Evolutionary conservation across 495 filamentous ascomycete genomes (phyloP).

Genomic region (Daldinia concentrica): DNA sequence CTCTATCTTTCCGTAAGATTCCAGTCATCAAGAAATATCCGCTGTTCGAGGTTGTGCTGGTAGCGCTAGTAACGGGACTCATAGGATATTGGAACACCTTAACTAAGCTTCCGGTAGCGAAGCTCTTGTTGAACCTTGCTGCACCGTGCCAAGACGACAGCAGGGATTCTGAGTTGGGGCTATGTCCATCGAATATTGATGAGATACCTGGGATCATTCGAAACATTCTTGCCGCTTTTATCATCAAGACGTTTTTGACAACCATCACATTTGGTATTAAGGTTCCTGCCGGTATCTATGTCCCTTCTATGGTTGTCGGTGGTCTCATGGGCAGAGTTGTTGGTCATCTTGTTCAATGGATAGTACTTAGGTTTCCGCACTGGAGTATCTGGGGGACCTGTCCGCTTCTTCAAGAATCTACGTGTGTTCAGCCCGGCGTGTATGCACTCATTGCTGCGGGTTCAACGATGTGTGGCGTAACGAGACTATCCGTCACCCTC

Average conservation of each 20-base stretch:
- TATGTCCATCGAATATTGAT: slow-evolving; percentile 77
- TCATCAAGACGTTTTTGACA: slow-evolving; percentile 89
- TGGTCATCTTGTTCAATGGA: slow-evolving; percentile 86
- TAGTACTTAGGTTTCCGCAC: slow-evolving; percentile 75
- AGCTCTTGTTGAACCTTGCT: slow-evolving; percentile 88
- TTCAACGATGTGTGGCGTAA: slow-evolving; percentile 98
- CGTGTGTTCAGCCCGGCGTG: slow-evolving; percentile 93
- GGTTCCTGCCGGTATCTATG: slow-evolving; percentile 95
- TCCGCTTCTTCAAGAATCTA: slow-evolving; percentile 70
- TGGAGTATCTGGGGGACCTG: slow-evolving; percentile 79
- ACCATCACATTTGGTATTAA: slow-evolving; percentile 93
- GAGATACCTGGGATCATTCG: slow-evolving; percentile 77
- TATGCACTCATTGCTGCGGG: slow-evolving; percentile 96
- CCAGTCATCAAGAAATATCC: slow-evolving; percentile 82
- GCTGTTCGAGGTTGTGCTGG: slow-evolving; percentile 85
- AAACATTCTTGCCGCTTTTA: slow-evolving; percentile 78
- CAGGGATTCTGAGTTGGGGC: slow-evolving; percentile 66
- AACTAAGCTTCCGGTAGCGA: slow-evolving; percentile 87
- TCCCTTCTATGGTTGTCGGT: slow-evolving; percentile 97
- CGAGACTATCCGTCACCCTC: slow-evolving; percentile 89
- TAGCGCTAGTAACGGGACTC: slow-evolving; percentile 84
- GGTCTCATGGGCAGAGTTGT: slow-evolving; percentile 90
- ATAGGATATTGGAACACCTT: slow-evolving; percentile 93
- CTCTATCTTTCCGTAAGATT: slow-evolving; percentile 84
- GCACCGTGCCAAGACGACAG: slow-evolving; percentile 75